Conservation (phyloP, 495 filamentous ascomycete genomes). For the Xylaria bambusicola region DNA sequence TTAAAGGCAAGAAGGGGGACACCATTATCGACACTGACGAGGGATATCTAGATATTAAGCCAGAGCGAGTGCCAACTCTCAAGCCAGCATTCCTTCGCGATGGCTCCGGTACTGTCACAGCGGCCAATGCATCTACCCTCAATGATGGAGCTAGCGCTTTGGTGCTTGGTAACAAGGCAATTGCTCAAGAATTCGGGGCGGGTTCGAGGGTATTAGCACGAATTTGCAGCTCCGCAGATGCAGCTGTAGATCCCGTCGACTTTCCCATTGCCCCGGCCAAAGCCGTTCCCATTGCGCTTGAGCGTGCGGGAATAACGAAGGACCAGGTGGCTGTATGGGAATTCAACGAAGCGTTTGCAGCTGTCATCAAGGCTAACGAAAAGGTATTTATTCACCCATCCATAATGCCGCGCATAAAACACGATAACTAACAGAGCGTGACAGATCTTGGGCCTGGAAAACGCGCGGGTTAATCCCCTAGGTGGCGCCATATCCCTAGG, state of each 20-base stretch:
- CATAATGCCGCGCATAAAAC: constrained; percentile 8
- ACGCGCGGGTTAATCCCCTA: constrained; percentile 77
- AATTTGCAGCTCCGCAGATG: constrained; percentile 85
- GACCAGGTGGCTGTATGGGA: constrained; percentile 93
- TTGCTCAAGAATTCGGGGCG: constrained; percentile 73
- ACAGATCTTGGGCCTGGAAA: constrained; percentile 76
- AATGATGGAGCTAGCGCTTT: constrained; percentile 95
- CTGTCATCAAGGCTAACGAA: constrained; percentile 92
- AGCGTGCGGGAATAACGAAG: constrained; percentile 83
- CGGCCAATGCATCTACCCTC: constrained; percentile 88
- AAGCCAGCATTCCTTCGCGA: constrained; percentile 89
- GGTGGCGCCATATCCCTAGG: constrained; percentile 94
- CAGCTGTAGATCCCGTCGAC: constrained; percentile 89
- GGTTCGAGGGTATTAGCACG: constrained; percentile 76
- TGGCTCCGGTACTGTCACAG: constrained; percentile 87
- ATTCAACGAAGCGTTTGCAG: constrained; percentile 97
- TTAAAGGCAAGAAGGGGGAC: constrained; percentile 82
- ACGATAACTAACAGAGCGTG: constrained; percentile 24
- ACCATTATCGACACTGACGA: constrained; percentile 79
- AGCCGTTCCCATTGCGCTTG: constrained; percentile 87
- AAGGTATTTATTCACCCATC: constrained; percentile 57
- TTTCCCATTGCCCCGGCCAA: constrained; percentile 93
- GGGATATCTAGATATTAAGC: constrained; percentile 79
- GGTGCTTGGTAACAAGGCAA: constrained; percentile 73
- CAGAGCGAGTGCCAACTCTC: constrained; percentile 79